Evolutionary conservation across 2,329 filamentous ascomycete genomes (phyloP).

Genomic region (Diplodia sapinea): DNA sequence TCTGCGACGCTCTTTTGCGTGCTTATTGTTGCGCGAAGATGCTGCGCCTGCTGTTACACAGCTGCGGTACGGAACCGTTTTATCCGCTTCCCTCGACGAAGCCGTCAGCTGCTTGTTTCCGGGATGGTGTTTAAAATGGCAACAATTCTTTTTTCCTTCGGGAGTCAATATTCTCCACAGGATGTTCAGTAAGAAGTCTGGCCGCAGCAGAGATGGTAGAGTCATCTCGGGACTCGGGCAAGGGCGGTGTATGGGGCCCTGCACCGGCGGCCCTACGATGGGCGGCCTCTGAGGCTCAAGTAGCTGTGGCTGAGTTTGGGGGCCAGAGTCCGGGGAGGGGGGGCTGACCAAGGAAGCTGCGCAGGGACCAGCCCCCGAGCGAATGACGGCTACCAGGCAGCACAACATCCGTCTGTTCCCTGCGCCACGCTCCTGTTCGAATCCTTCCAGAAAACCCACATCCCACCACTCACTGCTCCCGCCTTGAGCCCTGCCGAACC

Average conservation of each 20-base stretch:
- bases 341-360: neutral
- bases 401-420: neutral
- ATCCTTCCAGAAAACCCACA: conserved; percentile 3
- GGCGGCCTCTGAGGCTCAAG: conserved; percentile 13
- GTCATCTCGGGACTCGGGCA: neutral
- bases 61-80: neutral
- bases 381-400: neutral
- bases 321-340: neutral
- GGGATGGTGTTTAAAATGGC: no score
- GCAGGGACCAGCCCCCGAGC: neutral
- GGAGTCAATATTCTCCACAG: no score
- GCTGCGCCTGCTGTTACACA: neutral
- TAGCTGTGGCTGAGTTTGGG: conserved; percentile 1
- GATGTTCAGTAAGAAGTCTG: neutral
- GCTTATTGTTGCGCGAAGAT: neutral
- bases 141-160: no score
- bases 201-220: neutral
- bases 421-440: neutral
- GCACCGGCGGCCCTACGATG: neutral
- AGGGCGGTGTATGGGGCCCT: neutral
- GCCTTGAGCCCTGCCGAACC: neutral
- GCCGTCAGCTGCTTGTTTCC: neutral
- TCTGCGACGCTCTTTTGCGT: neutral
- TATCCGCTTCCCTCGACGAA: neutral
- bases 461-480: neutral